These are phyloP conservation scores for Botrytis fabae DNA, from an alignment of 2,329 filamentous ascomycete species.

Conservation along the genomic window DNA sequence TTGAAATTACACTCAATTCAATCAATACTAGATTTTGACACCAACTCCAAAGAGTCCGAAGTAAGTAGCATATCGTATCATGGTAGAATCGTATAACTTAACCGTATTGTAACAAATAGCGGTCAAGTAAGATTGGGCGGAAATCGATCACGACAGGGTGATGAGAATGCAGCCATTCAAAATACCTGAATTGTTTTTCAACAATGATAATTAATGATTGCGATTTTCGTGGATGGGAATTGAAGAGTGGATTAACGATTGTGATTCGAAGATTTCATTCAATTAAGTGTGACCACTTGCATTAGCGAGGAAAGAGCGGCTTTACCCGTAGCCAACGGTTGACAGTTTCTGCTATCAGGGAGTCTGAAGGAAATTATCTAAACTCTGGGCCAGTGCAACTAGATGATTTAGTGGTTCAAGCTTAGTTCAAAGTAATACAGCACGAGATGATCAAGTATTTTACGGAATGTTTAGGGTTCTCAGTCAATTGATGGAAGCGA, in stretches of 20 bases:
- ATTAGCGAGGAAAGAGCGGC: slow-evolving; percentile 22
- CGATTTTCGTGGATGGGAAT: slow-evolving; percentile 21
- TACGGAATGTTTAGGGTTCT: background rate
- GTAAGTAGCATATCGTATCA: background rate
- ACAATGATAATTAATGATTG: background rate
- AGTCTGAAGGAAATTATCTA: background rate
- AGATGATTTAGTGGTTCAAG: background rate
- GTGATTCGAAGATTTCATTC: slow-evolving; percentile 22
- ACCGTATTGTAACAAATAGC: slow-evolving; percentile 35
- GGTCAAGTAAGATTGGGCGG: slow-evolving; percentile 41
- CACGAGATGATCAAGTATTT: slow-evolving; percentile 7
- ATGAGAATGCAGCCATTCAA: slow-evolving; percentile 18
- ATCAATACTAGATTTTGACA: background rate
- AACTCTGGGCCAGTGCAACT: background rate
- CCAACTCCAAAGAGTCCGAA: background rate
- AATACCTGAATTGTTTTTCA: background rate
- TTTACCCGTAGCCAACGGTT: slow-evolving; percentile 25
- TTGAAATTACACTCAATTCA: slow-evolving; percentile 11
- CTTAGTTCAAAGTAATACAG: background rate
- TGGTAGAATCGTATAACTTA: slow-evolving; percentile 29
- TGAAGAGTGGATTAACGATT: slow-evolving; percentile 13
- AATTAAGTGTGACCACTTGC: slow-evolving; percentile 24
- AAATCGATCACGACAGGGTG: slow-evolving; percentile 21
- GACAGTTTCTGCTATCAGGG: background rate
- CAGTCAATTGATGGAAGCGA: background rate